Evolutionary conservation across 148 eudicot species (phyloP).

Genomic region (Camellia sinensis): DNA sequence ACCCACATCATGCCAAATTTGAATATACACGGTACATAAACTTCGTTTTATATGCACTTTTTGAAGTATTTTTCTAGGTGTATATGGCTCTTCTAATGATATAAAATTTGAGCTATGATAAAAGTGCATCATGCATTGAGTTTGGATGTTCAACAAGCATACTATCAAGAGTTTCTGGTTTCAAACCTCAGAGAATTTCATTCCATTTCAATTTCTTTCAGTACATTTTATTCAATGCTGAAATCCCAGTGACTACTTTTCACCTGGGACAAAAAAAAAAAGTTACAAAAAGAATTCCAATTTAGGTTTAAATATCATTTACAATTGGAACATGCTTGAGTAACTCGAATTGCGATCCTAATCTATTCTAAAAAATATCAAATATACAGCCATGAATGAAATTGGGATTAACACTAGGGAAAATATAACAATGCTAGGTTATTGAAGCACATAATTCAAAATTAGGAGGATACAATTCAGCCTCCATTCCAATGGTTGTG

Average conservation of each 20-base stretch:
- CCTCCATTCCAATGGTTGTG: background rate
- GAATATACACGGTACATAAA: too few species aligned
- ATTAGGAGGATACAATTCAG: background rate
- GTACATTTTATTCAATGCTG: constrained; percentile 29
- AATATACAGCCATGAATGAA: constrained; percentile 19
- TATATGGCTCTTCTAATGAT: too few species aligned
- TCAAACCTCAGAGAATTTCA: constrained; percentile 1
- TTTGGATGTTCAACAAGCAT: background rate
- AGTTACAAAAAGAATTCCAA: constrained; percentile 25
- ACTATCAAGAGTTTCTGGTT: background rate
- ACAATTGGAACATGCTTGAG: constrained; percentile 32
- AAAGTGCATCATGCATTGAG: background rate
- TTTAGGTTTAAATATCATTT: constrained; percentile 24
- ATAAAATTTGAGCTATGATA: background rate
- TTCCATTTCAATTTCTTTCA: constrained; percentile 23
- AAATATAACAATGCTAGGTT: background rate
- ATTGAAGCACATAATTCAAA: background rate
- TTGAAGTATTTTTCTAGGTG: too few species aligned
- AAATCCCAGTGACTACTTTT: constrained; percentile 16
- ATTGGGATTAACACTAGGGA: constrained; percentile 2
- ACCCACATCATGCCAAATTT: too few species aligned
- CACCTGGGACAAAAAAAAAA: constrained; percentile 18
- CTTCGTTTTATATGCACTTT: too few species aligned
- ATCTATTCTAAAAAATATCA: constrained; percentile 29
- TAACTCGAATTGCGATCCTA: constrained; percentile 26